Evolutionary conservation across 148 eudicot species (phyloP), one percentile per base, ranked within the genome.

Genomic region (Dysphania ambrosioides): DNA sequence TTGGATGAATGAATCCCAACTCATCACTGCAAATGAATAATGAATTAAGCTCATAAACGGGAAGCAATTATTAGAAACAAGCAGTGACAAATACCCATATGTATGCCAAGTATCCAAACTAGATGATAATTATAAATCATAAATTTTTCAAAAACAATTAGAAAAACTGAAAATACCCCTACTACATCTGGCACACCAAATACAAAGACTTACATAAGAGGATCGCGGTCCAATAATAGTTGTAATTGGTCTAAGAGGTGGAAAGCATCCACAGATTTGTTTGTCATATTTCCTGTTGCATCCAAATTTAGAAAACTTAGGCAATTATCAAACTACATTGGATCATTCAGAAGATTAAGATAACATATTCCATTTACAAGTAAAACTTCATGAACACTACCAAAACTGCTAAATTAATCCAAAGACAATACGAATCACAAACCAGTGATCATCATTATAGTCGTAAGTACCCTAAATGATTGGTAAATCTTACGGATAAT

Each of bases 1-100:
- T 80, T n/a, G 95, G 95, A 68, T 93, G 97, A 76, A 91, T 81
- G 40, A 86, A 91, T 63, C 95, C 98, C 78, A 93, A 83, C 85
- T 91, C 98, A 83, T 93, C 91, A 80, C 93, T 93, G 84, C 44
- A 81, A n/a, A n/a, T n/a, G n/a, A n/a, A n/a, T n/a, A 80, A 64
- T 12, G 66, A 78, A 58, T 24, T 64, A 55, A 80, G 66, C 36
- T 66, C 53, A 62, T 42, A 61, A 76, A 53, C 63, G 41, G n/a
- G 6, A 66, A 65, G 27, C 63, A 21, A 30, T 51, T 55, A 23
- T 29, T 71, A 11, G 35, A 30, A 49, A 65, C 18, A 58, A 63
- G 26, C 31, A 61, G 51, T n/a, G 9, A 62, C 35, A 70, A 8
- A n/a, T n/a, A n/a, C n/a, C n/a, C n/a, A n/a, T n/a, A 29, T 13